A percentile compares a stretch with the other conserved stretches of the same genome.
Evolutionary conservation across 1,284 basidiomycete species (phyloP).

Genomic region (Anthracocystis panici-leucophaei): DNA sequence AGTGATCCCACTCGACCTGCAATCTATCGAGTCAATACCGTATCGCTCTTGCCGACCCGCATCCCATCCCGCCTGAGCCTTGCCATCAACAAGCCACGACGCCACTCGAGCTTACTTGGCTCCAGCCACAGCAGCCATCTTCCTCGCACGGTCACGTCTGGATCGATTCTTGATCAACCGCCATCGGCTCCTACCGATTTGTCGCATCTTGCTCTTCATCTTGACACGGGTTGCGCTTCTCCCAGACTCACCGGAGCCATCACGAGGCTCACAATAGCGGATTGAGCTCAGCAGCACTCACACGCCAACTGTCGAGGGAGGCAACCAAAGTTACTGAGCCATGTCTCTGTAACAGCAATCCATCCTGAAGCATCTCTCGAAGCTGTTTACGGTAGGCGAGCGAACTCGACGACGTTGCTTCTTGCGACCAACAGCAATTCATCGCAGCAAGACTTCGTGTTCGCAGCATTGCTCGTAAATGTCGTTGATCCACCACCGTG

Average conservation of each 20-base stretch:
- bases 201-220: too few species aligned
- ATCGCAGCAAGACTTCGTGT: not conserved
- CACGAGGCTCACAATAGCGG: not conserved
- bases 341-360: slow-evolving; percentile 4
- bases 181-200: too few species aligned
- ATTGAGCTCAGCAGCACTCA: not conserved
- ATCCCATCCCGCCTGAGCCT: not conserved
- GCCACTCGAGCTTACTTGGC: too few species aligned
- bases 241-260: too few species aligned
- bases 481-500: not conserved
- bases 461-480: not conserved
- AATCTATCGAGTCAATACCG: not conserved
- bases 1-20: not conserved
- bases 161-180: too few species aligned
- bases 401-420: not conserved
- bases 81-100: slow-evolving; percentile 1
- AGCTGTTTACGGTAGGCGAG: not conserved
- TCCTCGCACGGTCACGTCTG: too few species aligned
- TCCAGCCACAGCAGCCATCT: too few species aligned
- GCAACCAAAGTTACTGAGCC: not conserved
- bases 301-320: not conserved
- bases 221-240: too few species aligned
- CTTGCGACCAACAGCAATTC: not conserved
- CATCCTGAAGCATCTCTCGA: not conserved
- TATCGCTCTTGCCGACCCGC: not conserved